These are phyloP conservation scores for Pythium sp. DNA, from an alignment of 352 stramenopile genomes.

Conservation along the genomic window DNA sequence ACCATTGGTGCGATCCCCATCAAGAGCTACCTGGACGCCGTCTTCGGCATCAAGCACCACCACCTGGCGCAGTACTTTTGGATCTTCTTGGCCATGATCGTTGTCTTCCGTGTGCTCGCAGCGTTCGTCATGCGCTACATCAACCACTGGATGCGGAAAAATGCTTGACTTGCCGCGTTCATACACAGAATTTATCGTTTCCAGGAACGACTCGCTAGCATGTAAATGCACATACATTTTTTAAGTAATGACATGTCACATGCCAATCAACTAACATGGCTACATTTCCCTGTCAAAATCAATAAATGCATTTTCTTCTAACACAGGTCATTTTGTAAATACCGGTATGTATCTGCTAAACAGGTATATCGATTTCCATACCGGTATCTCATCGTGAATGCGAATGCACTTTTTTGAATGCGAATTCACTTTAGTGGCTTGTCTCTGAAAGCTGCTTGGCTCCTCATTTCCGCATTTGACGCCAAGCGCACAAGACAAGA, in stretches of 20 bases:
- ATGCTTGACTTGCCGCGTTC: too few relatives aligned
- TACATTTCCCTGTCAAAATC: too few relatives aligned
- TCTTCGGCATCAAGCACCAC: slow-evolving; percentile 55
- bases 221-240: too few relatives aligned
- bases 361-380: neutral
- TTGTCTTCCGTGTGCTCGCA: slow-evolving; percentile 50
- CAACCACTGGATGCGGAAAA: too few relatives aligned
- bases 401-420: neutral
- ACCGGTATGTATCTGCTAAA: neutral
- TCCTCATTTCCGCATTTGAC: slow-evolving; percentile 5
- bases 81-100: slow-evolving; percentile 47
- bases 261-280: too few relatives aligned
- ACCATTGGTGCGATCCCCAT: slow-evolving; percentile 41
- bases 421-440: neutral
- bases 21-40: slow-evolving; percentile 50
- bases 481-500: neutral
- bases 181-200: too few relatives aligned
- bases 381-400: neutral
- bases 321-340: too few relatives aligned
- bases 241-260: too few relatives aligned
- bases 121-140: slow-evolving; percentile 26
- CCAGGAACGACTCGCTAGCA: too few relatives aligned
- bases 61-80: slow-evolving; percentile 34
- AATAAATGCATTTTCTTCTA: too few relatives aligned
- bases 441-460: slow-evolving; percentile 1